Evolutionary conservation across 2,329 filamentous ascomycete genomes (phyloP), one percentile per base, ranked within the genome.

Genomic region (Tolypocladium capitatum): DNA sequence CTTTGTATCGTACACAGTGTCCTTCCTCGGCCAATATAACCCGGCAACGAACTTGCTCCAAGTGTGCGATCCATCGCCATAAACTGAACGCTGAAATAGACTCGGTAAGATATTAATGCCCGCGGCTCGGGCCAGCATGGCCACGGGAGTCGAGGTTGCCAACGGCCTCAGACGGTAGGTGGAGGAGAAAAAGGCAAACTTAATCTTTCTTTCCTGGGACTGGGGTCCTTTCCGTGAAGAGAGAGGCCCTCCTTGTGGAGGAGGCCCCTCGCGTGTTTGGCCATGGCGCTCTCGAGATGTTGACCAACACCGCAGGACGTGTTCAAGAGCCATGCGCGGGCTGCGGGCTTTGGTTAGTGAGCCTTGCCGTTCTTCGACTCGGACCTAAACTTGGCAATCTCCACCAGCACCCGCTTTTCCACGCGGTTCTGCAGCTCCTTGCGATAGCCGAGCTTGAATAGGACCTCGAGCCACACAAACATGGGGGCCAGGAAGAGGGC

Each of bases 401-500:
- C 87, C 56, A 78, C 72, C 60, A 81, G 68, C 4, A 96, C 86
- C 34, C 77, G 80, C 62, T 82, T 81, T 52, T 91, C 80, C 41
- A 97, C 79, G 45, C 91, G 80, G 51, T 77, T 75, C 69, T 91
- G 88, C 56, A 98, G 72, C 64, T 94, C 89, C 1, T 83, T 86
- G 50, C 92, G 80, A 67, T 97, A 98, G 44, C 92, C 92, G 45
- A 94, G 78, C 59, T 75, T 81, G 72, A 98, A 98, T 27, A 98
- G 74, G 24, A 94, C 69, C 70, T 97, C 90, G 58, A 98, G 84
- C 86, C 92, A 98, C 49, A 97, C 91, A 58, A 97, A 98, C 60
- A 98, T 84, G 9, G 92, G 92, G 0, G 92, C 92, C 24, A 97
- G 74, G 60, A 97, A 91, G 53, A 97, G 66, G 28, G 92, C 90